Percentiles rank a stretch among this genome's conserved stretches.
phyloP scores from a whole-genome alignment of 192 early-diverging fungal genomes.

The Diversispora epigaea region DNA sequence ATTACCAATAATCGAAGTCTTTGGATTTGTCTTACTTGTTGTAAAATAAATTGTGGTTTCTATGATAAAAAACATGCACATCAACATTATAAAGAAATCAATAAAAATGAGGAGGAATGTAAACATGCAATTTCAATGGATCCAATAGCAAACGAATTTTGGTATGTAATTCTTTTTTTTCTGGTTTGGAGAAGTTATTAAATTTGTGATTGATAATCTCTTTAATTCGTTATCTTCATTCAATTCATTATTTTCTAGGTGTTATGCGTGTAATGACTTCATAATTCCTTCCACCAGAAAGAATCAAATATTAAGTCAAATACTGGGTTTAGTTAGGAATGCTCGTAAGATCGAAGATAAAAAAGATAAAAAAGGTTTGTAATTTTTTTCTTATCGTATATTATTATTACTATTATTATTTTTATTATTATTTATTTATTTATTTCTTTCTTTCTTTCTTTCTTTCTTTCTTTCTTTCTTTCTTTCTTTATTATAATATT shows the following conservation, averaged over 20 bases:
- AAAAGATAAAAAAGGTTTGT: conserved; percentile 31
- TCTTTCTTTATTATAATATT: too few relatives aligned
- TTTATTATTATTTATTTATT: too few relatives aligned
- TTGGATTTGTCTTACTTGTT: conserved; percentile 41
- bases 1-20: conserved; percentile 23
- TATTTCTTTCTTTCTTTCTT: too few relatives aligned
- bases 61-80: conserved; percentile 30
- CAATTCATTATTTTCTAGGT: conserved; percentile 25
- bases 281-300: conserved; percentile 33
- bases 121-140: conserved; percentile 37
- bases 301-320: conserved; percentile 36
- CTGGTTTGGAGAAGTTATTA: too few relatives aligned
- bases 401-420: too few relatives aligned
- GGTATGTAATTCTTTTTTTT: conserved; percentile 24
- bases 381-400: too few relatives aligned
- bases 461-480: too few relatives aligned
- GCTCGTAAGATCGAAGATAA: conserved; percentile 19
- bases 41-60: conserved; percentile 40
- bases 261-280: conserved; percentile 37
- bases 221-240: neutral
- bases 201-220: neutral
- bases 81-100: conserved; percentile 31
- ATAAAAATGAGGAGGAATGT: neutral
- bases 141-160: conserved; percentile 30
- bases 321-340: conserved; percentile 20